Evolutionary conservation across 225 moss, liverwort and hornwort species (phyloP).

Genomic region (Pleurozium schreberi): DNA sequence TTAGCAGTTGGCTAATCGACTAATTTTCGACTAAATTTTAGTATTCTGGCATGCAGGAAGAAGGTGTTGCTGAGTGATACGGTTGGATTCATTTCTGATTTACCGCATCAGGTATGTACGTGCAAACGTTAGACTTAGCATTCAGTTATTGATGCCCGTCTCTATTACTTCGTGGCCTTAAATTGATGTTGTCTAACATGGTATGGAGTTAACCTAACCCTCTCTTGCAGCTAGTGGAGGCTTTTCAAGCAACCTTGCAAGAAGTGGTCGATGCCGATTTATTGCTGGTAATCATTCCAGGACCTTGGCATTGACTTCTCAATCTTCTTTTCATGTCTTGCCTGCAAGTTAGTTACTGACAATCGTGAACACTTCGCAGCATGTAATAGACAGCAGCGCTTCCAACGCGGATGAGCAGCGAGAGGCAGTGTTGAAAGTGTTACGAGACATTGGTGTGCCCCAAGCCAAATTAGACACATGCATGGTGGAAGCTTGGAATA

Average conservation of each 20-base stretch:
- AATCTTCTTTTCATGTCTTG: background rate
- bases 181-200: background rate
- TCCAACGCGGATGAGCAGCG: conserved; percentile 61
- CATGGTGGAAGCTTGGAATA: conserved; percentile 77
- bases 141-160: background rate
- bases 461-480: conserved; percentile 52
- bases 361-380: conserved; percentile 22
- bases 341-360: background rate
- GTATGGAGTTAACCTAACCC: background rate
- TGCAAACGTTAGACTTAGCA: background rate
- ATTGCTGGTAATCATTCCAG: conserved; percentile 34
- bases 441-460: conserved; percentile 60
- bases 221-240: conserved; percentile 61
- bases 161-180: background rate
- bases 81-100: conserved; percentile 79
- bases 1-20: background rate
- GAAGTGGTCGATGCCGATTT: conserved; percentile 84
- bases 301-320: background rate
- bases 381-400: conserved; percentile 77
- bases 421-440: conserved; percentile 55
- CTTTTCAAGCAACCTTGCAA: conserved; percentile 74
- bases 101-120: conserved; percentile 53
- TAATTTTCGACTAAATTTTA: background rate
- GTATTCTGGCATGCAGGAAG: conserved; percentile 22
- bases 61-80: conserved; percentile 79